Percentiles rank a stretch among this genome's conserved stretches.
Evolutionary conservation across 352 stramenopile genomes (phyloP).

Genomic region (Phytophthora kernoviae): DNA sequence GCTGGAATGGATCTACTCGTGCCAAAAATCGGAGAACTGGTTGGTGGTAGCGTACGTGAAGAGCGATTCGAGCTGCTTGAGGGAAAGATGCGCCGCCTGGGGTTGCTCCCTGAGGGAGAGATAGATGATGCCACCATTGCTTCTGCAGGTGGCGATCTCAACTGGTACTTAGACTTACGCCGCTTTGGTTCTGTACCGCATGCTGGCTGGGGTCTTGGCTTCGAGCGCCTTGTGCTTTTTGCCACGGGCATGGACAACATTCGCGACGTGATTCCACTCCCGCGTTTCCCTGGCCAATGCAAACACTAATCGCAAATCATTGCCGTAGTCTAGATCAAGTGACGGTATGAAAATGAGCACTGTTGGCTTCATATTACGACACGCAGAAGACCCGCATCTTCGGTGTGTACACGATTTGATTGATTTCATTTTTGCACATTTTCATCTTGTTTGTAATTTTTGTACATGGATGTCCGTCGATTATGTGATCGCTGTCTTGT

Average conservation of each 20-base stretch:
- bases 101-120: constrained; percentile 56
- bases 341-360: constrained; percentile 6
- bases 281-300: constrained; percentile 95
- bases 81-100: constrained; percentile 59
- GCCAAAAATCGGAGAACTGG: constrained; percentile 95
- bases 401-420: constrained; percentile 28
- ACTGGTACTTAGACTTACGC: constrained; percentile 98
- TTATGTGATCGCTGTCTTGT: constrained; percentile 13
- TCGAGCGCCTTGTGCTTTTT: constrained; percentile 98
- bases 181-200: constrained; percentile 97
- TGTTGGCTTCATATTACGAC: constrained; percentile 1
- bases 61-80: constrained; percentile 93
- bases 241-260: constrained; percentile 99
- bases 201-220: constrained; percentile 97
- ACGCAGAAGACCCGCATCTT: constrained; percentile 16
- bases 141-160: constrained; percentile 58
- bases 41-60: constrained; percentile 97
- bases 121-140: constrained; percentile 61
- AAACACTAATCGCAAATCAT: constrained; percentile 36
- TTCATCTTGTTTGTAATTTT: constrained; percentile 30
- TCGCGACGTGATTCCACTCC: constrained; percentile 97
- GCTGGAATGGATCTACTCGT: constrained; percentile 98
- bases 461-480: constrained; percentile 35
- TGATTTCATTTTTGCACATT: constrained; percentile 36
- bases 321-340: constrained; percentile 7